Percentiles rank a stretch among this genome's conserved stretches.
Conservation (phyloP, 2,329 filamentous ascomycete species). For the Aspergillus carbonarius region DNA sequence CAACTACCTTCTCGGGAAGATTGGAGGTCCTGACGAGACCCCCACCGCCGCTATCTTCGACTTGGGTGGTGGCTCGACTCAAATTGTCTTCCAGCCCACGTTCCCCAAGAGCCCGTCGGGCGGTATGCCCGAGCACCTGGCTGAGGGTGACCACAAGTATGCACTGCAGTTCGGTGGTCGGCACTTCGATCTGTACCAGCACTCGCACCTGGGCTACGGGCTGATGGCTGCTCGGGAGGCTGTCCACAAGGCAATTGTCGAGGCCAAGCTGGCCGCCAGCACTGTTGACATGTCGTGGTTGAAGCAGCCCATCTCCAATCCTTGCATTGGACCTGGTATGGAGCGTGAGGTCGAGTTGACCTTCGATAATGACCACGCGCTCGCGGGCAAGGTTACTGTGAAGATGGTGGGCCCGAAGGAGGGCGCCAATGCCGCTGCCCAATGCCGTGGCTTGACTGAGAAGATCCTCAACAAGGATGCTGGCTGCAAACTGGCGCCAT, state of each 20-base stretch:
- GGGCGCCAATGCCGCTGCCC: conserved; percentile 65
- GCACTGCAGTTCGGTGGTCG: conserved; percentile 84
- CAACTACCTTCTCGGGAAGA: conserved; percentile 97
- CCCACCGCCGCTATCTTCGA: conserved; percentile 95
- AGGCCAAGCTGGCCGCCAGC: conserved; percentile 65
- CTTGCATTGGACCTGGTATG: conserved; percentile 82
- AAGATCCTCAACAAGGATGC: conserved; percentile 86
- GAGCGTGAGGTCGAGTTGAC: conserved; percentile 70
- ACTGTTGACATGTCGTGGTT: conserved; percentile 67
- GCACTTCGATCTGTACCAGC: conserved; percentile 91
- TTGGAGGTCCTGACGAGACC: conserved; percentile 84
- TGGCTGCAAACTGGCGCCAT: conserved; percentile 79
- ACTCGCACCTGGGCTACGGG: conserved; percentile 95
- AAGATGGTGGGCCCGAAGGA: conserved; percentile 84
- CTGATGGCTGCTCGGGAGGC: conserved; percentile 91
- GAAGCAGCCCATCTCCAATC: conserved; percentile 70
- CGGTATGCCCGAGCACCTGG: conserved; percentile 81
- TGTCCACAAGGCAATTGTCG: conserved; percentile 73
- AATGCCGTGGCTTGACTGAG: conserved; percentile 88
- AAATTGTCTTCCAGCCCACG: conserved; percentile 97
- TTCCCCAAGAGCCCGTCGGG: conserved; percentile 72
- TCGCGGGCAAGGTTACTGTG: conserved; percentile 66
- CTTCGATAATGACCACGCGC: conserved; percentile 63
- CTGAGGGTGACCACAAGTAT: conserved; percentile 95
- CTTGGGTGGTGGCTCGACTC: conserved; percentile 92